phyloP scores from a whole-genome alignment of 2,329 filamentous ascomycete genomes.

The Exophiala aquamarina region DNA sequence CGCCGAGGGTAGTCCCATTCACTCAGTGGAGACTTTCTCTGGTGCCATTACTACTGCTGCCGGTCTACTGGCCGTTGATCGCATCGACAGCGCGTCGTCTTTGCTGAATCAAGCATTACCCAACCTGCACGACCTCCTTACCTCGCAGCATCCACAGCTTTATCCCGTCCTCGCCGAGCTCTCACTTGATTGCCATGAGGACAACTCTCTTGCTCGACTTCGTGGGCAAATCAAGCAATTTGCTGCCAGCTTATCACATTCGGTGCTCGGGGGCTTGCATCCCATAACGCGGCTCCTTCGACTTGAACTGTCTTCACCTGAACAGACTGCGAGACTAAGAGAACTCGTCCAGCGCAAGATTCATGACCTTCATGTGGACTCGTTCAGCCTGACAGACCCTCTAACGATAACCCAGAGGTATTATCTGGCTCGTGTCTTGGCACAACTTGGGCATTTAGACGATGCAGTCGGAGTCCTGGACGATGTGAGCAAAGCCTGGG shows the following conservation, averaged over 20 bases:
- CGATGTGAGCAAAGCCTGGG: constrained; percentile 5
- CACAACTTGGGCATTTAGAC: constrained; percentile 8
- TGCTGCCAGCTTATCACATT: constrained; percentile 4
- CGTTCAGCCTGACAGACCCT: constrained; percentile 4
- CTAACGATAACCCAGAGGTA: constrained; percentile 12
- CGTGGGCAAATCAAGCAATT: constrained; percentile 10
- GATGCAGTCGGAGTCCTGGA: constrained; percentile 4
- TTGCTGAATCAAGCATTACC: constrained; percentile 7
- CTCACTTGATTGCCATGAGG: constrained; percentile 7
- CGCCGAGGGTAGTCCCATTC: no score
- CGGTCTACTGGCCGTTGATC: constrained; percentile 7
- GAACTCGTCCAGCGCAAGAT: constrained; percentile 15
- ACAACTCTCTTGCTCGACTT: constrained; percentile 8
- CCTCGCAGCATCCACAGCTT: constrained; percentile 10
- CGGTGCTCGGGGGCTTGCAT: constrained; percentile 7
- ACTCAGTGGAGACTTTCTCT: constrained; percentile 10
- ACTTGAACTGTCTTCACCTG: neutral
- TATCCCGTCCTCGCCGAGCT: constrained; percentile 14
- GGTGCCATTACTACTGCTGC: constrained; percentile 14
- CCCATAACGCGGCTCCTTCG: constrained; percentile 14
- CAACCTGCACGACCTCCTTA: constrained; percentile 4
- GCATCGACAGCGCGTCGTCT: constrained; percentile 12
- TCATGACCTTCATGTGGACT: constrained; percentile 9
- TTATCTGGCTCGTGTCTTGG: constrained; percentile 13
- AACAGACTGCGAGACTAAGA: constrained; percentile 2